Evolutionary conservation across 805 yeast species (phyloP).

Genomic region (Ogataea parapolymorpha): DNA sequence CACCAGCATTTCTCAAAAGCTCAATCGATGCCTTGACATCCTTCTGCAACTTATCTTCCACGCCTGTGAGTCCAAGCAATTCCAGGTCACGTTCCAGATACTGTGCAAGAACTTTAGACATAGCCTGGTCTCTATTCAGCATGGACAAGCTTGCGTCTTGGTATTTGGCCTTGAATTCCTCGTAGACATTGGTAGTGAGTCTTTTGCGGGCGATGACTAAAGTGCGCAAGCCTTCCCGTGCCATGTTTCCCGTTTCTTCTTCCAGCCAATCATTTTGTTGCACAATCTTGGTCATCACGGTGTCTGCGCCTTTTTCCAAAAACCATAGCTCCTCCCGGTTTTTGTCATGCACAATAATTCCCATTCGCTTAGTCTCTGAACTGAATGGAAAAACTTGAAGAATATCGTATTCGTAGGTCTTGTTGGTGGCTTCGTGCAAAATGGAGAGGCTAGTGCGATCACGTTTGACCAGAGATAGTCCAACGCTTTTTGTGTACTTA

Average conservation of each 20-base stretch:
- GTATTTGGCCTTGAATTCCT: slow-evolving; percentile 62
- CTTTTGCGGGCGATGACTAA: slow-evolving; percentile 88
- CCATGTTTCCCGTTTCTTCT: slow-evolving; percentile 97
- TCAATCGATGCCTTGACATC: slow-evolving; percentile 93
- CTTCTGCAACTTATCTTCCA: slow-evolving; percentile 89
- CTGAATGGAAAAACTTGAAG: slow-evolving; percentile 89
- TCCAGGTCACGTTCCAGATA: slow-evolving; percentile 82
- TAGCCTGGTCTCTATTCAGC: slow-evolving; percentile 71
- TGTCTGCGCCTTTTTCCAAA: slow-evolving; percentile 92
- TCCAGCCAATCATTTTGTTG: slow-evolving; percentile 92
- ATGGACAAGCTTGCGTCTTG: slow-evolving; percentile 73
- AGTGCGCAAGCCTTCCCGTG: slow-evolving; percentile 95
- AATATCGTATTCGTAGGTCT: slow-evolving; percentile 56
- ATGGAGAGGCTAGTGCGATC: slow-evolving; percentile 76
- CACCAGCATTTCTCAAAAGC: slow-evolving; percentile 89
- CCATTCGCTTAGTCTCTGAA: slow-evolving; percentile 96
- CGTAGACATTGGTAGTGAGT: slow-evolving; percentile 50
- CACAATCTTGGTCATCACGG: slow-evolving; percentile 84
- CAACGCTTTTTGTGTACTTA: slow-evolving; percentile 82
- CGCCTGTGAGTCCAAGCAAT: slow-evolving; percentile 91
- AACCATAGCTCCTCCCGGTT: slow-evolving; percentile 75
- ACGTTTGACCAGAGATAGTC: slow-evolving; percentile 73
- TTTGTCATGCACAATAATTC: slow-evolving; percentile 68
- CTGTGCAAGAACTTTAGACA: slow-evolving; percentile 64
- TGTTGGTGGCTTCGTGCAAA: slow-evolving; percentile 56